phyloP scores from a whole-genome alignment of 495 filamentous ascomycete species.

The Penicillium lividum region DNA sequence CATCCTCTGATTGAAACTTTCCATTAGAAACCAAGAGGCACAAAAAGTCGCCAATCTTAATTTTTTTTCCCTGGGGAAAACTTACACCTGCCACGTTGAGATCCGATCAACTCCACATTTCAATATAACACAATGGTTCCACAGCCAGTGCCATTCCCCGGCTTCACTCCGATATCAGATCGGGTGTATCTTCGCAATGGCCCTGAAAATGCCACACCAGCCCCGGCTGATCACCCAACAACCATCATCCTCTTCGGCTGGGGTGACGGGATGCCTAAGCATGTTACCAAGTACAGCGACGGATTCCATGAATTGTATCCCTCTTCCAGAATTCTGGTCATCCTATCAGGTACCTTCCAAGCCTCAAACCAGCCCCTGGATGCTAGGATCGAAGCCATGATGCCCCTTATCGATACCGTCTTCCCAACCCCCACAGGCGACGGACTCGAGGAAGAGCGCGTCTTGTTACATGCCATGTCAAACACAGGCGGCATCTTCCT shows the following conservation, averaged over 20 bases:
- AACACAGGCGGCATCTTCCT: slow-evolving; percentile 54
- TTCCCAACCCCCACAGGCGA: slow-evolving; percentile 37
- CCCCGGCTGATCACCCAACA: slow-evolving; percentile 25
- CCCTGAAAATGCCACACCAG: slow-evolving; percentile 19
- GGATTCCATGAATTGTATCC: slow-evolving; percentile 55
- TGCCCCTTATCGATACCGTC: slow-evolving; percentile 48
- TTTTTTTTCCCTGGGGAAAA: background rate
- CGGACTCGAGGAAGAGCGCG: slow-evolving; percentile 24
- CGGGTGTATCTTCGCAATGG: slow-evolving; percentile 31
- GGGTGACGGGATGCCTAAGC: slow-evolving; percentile 54
- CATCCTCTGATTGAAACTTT: background rate
- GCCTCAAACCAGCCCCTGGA: slow-evolving; percentile 44
- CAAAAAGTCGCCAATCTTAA: too few species aligned
- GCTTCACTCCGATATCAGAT: slow-evolving; percentile 29
- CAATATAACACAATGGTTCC: slow-evolving; percentile 22
- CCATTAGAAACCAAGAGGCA: background rate
- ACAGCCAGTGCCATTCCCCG: slow-evolving; percentile 28
- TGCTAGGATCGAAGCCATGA: slow-evolving; percentile 45
- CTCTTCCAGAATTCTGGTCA: slow-evolving; percentile 43
- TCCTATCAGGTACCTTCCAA: slow-evolving; percentile 49
- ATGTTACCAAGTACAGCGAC: slow-evolving; percentile 55
- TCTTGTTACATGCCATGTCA: slow-evolving; percentile 53
- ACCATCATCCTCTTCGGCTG: slow-evolving; percentile 50
- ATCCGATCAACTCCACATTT: background rate
- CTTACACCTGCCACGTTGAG: background rate